Conservation (phyloP, 768 basidiomycete genomes). For the Phlegmacium glaucopus region DNA sequence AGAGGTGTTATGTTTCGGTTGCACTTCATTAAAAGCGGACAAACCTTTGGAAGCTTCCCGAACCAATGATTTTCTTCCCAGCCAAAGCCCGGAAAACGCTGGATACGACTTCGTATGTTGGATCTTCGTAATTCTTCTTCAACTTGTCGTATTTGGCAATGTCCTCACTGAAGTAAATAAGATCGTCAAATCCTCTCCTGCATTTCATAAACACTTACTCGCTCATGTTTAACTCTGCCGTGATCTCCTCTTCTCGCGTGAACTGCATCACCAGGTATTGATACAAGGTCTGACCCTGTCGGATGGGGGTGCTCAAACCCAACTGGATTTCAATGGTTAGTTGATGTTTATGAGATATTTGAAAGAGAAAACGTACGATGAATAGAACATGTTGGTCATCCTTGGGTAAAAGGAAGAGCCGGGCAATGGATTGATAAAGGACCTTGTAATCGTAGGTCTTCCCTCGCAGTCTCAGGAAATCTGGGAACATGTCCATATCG, state of each 20-base stretch:
- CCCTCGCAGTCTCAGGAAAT: conserved; percentile 91
- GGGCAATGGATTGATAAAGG: conserved; percentile 80
- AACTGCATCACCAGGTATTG: conserved; percentile 99
- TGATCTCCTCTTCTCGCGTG: conserved; percentile 94
- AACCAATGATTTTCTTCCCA: conserved; percentile 87
- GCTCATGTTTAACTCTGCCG: conserved; percentile 88
- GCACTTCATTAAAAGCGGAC: conserved; percentile 6
- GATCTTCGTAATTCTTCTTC: conserved; percentile 92
- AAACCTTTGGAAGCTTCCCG: conserved; percentile 83
- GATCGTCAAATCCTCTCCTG: conserved; percentile 1
- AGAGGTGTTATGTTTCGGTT: background rate
- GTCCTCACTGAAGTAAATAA: conserved; percentile 53
- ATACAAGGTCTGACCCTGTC: conserved; percentile 97
- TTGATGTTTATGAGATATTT: background rate
- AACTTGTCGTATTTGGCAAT: conserved; percentile 77
- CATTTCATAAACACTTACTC: conserved; percentile 55
- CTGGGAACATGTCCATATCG: conserved; percentile 97
- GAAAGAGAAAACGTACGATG: conserved; percentile 58
- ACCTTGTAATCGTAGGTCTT: conserved; percentile 99
- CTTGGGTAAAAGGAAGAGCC: conserved; percentile 90
- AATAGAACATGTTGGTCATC: conserved; percentile 96
- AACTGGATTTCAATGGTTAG: conserved; percentile 45
- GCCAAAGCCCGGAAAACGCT: conserved; percentile 89
- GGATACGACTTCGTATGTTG: conserved; percentile 93
- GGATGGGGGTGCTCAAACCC: conserved; percentile 87